A percentile compares a stretch with the other conserved stretches of the same genome.
Evolutionary conservation across 352 stramenopile genomes (phyloP).

Genomic region (Phytophthora idaei): DNA sequence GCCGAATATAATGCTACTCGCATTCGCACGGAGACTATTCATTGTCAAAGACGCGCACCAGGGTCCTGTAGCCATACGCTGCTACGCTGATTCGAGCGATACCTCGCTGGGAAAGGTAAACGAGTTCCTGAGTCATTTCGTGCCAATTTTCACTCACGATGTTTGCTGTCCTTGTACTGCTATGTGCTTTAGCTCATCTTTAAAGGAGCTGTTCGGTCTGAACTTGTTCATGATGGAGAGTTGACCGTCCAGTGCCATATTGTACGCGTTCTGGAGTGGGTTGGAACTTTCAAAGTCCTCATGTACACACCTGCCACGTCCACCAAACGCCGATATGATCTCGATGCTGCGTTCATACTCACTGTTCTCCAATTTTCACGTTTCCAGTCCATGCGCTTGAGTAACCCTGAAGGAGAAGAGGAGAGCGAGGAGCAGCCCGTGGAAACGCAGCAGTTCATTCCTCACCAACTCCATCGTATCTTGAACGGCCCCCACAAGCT

Average conservation of each 20-base stretch:
- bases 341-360: slow-evolving; percentile 44
- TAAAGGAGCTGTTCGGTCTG: slow-evolving; percentile 30
- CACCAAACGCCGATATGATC: slow-evolving; percentile 35
- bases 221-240: not conserved
- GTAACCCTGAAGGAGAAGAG: not conserved
- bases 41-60: slow-evolving; percentile 5
- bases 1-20: slow-evolving; percentile 23
- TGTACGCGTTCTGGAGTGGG: slow-evolving; percentile 44
- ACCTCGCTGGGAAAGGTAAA: slow-evolving; percentile 55
- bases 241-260: slow-evolving; percentile 15
- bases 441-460: not conserved
- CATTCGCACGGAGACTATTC: slow-evolving; percentile 21
- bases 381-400: slow-evolving; percentile 28
- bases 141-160: not conserved
- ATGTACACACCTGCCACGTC: slow-evolving; percentile 48
- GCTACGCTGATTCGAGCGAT: slow-evolving; percentile 28
- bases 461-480: slow-evolving; percentile 14
- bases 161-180: not conserved
- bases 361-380: slow-evolving; percentile 43
- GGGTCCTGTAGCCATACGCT: slow-evolving; percentile 1
- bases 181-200: slow-evolving; percentile 42
- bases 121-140: not conserved
- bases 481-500: slow-evolving; percentile 23
- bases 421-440: slow-evolving; percentile 1
- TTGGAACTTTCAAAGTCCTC: slow-evolving; percentile 38